Base-by-base conservation (phyloP, 2,329 filamentous ascomycete genomes). In the Beauveria caledonica region DNA sequence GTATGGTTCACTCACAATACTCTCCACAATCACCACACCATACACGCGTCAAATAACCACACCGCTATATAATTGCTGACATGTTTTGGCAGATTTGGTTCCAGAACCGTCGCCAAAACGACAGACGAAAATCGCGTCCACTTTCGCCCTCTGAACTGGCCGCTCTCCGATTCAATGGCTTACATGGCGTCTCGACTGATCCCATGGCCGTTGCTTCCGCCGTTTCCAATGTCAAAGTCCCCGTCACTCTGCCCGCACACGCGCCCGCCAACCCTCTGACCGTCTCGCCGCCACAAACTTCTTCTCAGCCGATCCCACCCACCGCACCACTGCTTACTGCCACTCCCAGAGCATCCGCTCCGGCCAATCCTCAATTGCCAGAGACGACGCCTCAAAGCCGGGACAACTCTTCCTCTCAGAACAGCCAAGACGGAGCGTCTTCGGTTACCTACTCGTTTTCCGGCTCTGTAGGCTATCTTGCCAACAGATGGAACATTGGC, bases 91-190 rank as follows among this genome's bases (percentile, higher is more conserved):
- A 97, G 93, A 96, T 97, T 68, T 97, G 93, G 93, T 97, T 97
- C 76, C 93, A 97, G 70, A 97, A 97, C 70, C 86, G 92, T 69
- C 84, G 93, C 65, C 93, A 97, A 73, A 96, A 95, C 74, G 90
- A 95, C 72, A 85, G 93, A 67, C 85, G 93, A 66, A 95, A 93
- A 77, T 91, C 90, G 60, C 88, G 90, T 66, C 92, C 92, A 51
- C 80, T 96, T 42, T 84, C 90, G 29, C 84, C 87, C 10, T 86
- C 92, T 72, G 90, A 94, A 71, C 82, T 93, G 59, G 85, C 81
- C 64, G 81, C 82, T 62, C 75, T 86, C 66, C 74, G 81, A 68
- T 79, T 82, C 69, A 77, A 82, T 51, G 78, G 77, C 66, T 76
- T 84, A 71, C 77, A 80, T 65, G 74, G 79, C 39, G 71, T 83